These are phyloP conservation scores for Panicum virgatum DNA, from an alignment of 202 grass and related monocot species.

Conservation along the genomic window DNA sequence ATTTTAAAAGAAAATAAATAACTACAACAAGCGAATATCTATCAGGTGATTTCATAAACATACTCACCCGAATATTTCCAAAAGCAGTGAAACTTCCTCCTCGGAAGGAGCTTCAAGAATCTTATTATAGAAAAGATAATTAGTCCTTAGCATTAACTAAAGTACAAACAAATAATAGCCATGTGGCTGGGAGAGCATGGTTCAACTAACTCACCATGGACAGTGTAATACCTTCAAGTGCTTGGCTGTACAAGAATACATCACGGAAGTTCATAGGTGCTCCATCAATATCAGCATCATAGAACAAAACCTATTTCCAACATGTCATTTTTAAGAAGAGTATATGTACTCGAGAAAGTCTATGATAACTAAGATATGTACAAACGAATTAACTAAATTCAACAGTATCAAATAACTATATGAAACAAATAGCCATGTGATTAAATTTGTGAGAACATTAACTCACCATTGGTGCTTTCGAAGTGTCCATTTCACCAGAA, in stretches of 20 bases:
- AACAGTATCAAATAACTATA: slow-evolving; percentile 10
- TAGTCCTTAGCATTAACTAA: slow-evolving; percentile 23
- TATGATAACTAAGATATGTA: slow-evolving; percentile 24
- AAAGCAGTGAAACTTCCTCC: slow-evolving; percentile 83
- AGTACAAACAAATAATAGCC: slow-evolving; percentile 31
- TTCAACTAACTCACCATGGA: slow-evolving; percentile 78
- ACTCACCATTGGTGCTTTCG: slow-evolving; percentile 64
- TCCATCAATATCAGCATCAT: slow-evolving; percentile 79
- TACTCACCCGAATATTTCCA: slow-evolving; percentile 87
- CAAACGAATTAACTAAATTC: background rate
- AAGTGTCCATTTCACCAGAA: slow-evolving; percentile 35
- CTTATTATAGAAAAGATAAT: slow-evolving; percentile 46
- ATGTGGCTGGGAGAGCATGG: slow-evolving; percentile 5
- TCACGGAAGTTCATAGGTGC: slow-evolving; percentile 78
- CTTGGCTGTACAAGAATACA: slow-evolving; percentile 92
- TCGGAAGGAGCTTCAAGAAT: slow-evolving; percentile 92
- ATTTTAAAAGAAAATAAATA: too few relatives aligned
- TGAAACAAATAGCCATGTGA: slow-evolving; percentile 12
- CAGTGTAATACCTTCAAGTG: slow-evolving; percentile 90
- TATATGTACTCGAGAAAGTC: slow-evolving; percentile 25
- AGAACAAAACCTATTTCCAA: slow-evolving; percentile 68
- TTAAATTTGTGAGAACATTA: background rate
- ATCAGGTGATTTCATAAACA: slow-evolving; percentile 26
- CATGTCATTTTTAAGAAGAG: slow-evolving; percentile 15
- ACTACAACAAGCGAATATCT: too few relatives aligned